Conservation (phyloP, 805 yeast species). For the Ogataea salicorniae region DNA sequence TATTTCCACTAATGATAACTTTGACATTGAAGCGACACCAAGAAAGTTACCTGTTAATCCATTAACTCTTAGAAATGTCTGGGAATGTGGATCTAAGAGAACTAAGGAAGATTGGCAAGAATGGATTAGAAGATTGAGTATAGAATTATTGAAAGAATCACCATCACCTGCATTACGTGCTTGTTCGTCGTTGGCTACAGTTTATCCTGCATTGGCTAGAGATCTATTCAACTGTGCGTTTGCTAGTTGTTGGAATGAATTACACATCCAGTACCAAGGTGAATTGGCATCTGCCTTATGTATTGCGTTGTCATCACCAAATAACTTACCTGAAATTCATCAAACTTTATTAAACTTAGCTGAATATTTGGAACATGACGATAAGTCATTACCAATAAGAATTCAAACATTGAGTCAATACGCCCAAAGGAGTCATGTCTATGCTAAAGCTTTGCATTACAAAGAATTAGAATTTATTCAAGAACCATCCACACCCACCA, state of each 20-base stretch:
- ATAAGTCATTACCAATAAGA: conserved; percentile 85
- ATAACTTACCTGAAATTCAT: conserved; percentile 92
- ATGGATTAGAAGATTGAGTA: conserved; percentile 85
- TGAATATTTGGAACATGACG: conserved; percentile 97
- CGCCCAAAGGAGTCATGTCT: conserved; percentile 94
- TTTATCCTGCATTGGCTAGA: conserved; percentile 80
- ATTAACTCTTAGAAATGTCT: conserved; percentile 65
- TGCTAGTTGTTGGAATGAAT: conserved; percentile 92
- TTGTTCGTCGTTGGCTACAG: conserved; percentile 83
- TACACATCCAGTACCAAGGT: conserved; percentile 83
- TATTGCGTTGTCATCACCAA: conserved; percentile 81
- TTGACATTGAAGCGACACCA: conserved; percentile 61
- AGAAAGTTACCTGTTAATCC: conserved; percentile 70
- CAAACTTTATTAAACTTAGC: conserved; percentile 86
- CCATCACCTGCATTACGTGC: conserved; percentile 94
- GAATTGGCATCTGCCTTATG: conserved; percentile 83
- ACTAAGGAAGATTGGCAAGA: conserved; percentile 98
- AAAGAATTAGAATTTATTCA: conserved; percentile 92
- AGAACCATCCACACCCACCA: conserved; percentile 86
- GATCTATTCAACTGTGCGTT: conserved; percentile 92
- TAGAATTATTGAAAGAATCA: conserved; percentile 82
- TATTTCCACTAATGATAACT: conserved; percentile 38
- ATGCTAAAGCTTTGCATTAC: conserved; percentile 94
- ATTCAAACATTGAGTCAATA: conserved; percentile 87
- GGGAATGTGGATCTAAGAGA: conserved; percentile 88